Percentiles rank a stretch among this genome's conserved stretches.
phyloP scores from a whole-genome alignment of 768 basidiomycete species.

The Brasilioporus rufonigricans region DNA sequence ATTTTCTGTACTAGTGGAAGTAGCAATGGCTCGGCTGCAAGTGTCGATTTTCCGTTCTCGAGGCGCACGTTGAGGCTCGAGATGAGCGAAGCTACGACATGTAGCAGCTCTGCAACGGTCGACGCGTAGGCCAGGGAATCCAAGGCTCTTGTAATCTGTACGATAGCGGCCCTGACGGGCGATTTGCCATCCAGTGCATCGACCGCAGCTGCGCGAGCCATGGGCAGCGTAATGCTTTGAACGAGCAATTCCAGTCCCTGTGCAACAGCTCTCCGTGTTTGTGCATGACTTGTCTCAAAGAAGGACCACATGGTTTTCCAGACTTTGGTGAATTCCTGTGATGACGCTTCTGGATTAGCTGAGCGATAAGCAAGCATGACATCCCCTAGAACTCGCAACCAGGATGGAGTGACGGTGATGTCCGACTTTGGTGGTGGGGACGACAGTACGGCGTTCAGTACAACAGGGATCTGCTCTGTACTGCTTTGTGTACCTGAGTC shows the following conservation, averaged over 20 bases:
- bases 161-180: conserved; percentile 59
- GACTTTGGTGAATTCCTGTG: conserved; percentile 54
- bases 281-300: conserved; percentile 64
- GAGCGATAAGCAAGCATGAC: conserved; percentile 64
- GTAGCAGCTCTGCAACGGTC: conserved; percentile 78
- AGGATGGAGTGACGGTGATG: conserved; percentile 63
- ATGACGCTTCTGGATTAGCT: conserved; percentile 48
- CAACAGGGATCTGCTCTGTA: conserved; percentile 52
- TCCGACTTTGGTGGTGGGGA: conserved; percentile 73
- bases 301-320: conserved; percentile 80
- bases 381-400: conserved; percentile 75
- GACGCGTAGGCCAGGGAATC: conserved; percentile 71
- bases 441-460: conserved; percentile 66
- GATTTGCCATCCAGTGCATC: conserved; percentile 49
- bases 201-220: conserved; percentile 51
- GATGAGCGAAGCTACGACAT: conserved; percentile 68
- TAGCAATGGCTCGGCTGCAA: conserved; percentile 70
- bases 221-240: conserved; percentile 66
- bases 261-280: conserved; percentile 61
- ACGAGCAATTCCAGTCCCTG: conserved; percentile 61
- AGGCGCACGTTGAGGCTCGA: conserved; percentile 53
- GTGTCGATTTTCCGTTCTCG: conserved; percentile 38
- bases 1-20: conserved; percentile 67
- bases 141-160: conserved; percentile 63
- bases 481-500: conserved; percentile 50